Percentiles rank a stretch among this genome's conserved stretches.
Conservation (phyloP, 139 green algal species). For the Chlorella sp. region DNA sequence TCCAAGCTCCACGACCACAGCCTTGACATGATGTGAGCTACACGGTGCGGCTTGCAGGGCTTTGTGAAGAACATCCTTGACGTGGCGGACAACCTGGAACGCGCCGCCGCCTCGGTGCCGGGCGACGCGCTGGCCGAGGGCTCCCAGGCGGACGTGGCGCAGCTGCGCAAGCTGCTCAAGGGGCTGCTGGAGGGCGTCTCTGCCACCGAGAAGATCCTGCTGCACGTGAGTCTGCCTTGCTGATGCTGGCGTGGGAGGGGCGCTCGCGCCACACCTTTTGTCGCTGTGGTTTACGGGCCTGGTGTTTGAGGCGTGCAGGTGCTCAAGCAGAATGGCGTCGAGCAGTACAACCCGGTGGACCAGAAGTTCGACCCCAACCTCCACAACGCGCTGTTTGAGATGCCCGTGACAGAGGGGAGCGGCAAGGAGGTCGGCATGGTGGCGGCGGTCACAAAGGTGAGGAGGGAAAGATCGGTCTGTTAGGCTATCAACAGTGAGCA, state of each 20-base stretch:
- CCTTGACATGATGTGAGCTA: neutral
- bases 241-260: no score
- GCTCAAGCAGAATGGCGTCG: slow-evolving; percentile 67
- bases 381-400: slow-evolving; percentile 87
- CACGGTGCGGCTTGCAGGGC: slow-evolving; percentile 35
- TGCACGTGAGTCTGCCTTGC: slow-evolving; percentile 54
- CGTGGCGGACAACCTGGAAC: slow-evolving; percentile 92
- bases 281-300: no score
- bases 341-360: slow-evolving; percentile 61
- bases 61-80: slow-evolving; percentile 87
- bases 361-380: slow-evolving; percentile 93
- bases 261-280: neutral
- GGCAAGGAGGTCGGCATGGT: slow-evolving; percentile 72
- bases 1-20: neutral
- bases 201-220: slow-evolving; percentile 79
- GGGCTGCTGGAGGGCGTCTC: slow-evolving; percentile 77
- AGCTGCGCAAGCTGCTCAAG: slow-evolving; percentile 46
- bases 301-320: slow-evolving; percentile 42
- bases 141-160: slow-evolving; percentile 30
- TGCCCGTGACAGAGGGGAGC: slow-evolving; percentile 71
- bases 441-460: slow-evolving; percentile 73
- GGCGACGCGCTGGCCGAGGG: slow-evolving; percentile 32
- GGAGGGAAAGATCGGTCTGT: no score
- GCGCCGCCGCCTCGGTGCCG: slow-evolving; percentile 62
- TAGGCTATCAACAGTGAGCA: no score